Evolutionary conservation across 768 basidiomycete genomes (phyloP), one percentile per base, ranked within the genome.

Genomic region (Tubosaeta brunneosetosa): DNA sequence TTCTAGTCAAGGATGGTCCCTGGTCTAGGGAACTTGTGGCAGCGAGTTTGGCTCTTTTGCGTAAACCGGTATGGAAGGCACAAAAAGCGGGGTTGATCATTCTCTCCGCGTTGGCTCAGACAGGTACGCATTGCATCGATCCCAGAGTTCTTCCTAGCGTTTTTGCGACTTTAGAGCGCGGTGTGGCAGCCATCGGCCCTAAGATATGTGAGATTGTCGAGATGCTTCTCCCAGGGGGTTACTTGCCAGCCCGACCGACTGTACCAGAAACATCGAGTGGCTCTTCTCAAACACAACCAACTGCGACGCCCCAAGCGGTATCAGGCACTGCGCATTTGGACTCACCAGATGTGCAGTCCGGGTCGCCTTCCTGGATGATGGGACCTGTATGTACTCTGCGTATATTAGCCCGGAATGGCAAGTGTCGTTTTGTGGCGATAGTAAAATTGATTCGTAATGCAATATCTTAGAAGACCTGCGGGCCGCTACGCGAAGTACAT

Each of bases 11-110:
- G 16, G 6, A 53, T 0, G 55, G 51, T 38, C 52, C 50, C 1
- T 61, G 61, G 56, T 50, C 59, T 7, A 11, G 12, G 2, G 36
- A 53, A 6, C 61, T 65, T 4, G 52, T 66, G 4, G 8, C 26
- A 1, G 49, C 42, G 11, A 52, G 61, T 44, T 17, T 66, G 47
- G 2, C 36, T 4, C 33, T 33, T 10, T 36, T 63, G 7, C 11
- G 1, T n/a, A 36, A 38, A 0, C 10, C n/a, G 5, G 26, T 5
- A 11, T 66, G 64, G 63, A 55, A 56, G 26, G n/a, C 6, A 6
- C 63, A 63, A 49, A 65, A 65, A 22, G 61, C 61, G 11, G 63
- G 61, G 2, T 56, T 63, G 41, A 55, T 45, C 9, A 61, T 66
- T 13, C 61, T 65, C 14, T 63, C 53, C 12, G 58, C 22, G 22